Percentiles rank a stretch among this genome's conserved stretches.
These are phyloP conservation scores for Cladosporium velox DNA, from an alignment of 2,329 filamentous ascomycete species.

Conservation along the genomic window DNA sequence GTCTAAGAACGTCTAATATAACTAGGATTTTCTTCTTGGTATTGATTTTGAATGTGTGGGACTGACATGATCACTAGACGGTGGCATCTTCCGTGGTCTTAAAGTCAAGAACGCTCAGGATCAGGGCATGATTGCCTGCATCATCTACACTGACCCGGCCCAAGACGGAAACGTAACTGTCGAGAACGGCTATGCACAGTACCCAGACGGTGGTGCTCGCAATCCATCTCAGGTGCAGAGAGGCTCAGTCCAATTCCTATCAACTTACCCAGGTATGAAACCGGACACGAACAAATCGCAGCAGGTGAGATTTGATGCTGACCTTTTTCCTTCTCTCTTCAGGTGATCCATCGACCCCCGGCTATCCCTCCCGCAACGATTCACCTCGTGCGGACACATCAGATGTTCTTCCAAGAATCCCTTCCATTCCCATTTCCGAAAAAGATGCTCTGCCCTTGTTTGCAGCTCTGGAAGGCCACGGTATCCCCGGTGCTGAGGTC, in stretches of 20 bases:
- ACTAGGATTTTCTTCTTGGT: not conserved
- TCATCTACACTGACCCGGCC: conserved; percentile 50
- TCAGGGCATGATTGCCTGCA: conserved; percentile 46
- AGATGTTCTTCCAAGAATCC: conserved; percentile 70
- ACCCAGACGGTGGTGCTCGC: conserved; percentile 47
- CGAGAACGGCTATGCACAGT: conserved; percentile 48
- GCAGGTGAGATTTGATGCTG: not conserved
- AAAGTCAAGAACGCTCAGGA: conserved; percentile 50
- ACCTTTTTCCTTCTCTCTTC: conserved; percentile 59
- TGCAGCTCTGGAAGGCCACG: conserved; percentile 78
- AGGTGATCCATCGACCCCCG: conserved; percentile 76
- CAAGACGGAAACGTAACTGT: conserved; percentile 52
- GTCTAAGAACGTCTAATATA: not conserved
- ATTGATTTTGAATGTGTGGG: not conserved
- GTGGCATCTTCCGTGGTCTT: conserved; percentile 40
- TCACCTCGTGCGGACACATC: conserved; percentile 69
- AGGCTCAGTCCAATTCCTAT: conserved; percentile 60
- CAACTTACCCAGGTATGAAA: conserved; percentile 43
- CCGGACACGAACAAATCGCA: not conserved
- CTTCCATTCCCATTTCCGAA: conserved; percentile 85
- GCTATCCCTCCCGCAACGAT: conserved; percentile 83
- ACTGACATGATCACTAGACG: conserved; percentile 14
- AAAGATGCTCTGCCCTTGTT: conserved; percentile 77
- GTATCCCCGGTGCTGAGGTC: conserved; percentile 56
- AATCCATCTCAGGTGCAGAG: conserved; percentile 50